A percentile compares a stretch with the other conserved stretches of the same genome.
Conservation (phyloP, 75 land plant species). For the Picea glauca region DNA sequence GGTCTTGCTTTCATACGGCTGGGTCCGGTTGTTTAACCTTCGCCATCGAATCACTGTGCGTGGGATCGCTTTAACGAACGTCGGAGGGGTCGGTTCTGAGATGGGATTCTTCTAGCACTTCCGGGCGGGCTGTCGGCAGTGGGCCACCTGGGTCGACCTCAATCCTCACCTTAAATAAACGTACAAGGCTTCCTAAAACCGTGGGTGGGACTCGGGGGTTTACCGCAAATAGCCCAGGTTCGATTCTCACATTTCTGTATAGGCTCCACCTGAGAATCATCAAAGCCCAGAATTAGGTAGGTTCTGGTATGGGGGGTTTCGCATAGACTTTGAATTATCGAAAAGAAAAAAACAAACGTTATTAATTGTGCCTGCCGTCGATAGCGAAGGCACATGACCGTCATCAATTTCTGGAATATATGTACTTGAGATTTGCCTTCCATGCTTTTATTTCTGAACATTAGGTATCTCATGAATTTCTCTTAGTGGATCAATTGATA, state of each 20-base stretch:
- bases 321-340: no score
- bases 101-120: background rate
- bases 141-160: background rate
- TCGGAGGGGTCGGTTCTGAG: no score
- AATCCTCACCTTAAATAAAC: background rate
- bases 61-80: background rate
- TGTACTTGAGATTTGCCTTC: background rate
- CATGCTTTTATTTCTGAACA: background rate
- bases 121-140: background rate
- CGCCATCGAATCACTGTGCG: background rate
- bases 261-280: background rate
- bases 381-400: slow-evolving; percentile 1
- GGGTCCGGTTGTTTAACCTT: background rate
- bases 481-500: background rate
- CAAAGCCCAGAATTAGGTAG: background rate
- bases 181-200: background rate
- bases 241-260: background rate
- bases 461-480: background rate
- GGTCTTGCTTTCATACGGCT: no score
- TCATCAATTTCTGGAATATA: slow-evolving; percentile 2
- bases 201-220: background rate
- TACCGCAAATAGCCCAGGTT: background rate
- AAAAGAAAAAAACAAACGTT: background rate
- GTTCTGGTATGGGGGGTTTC: no score
- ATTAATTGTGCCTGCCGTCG: background rate